Base-by-base conservation (phyloP, 331 rosid genomes). In the Erythrophleum ivorense region DNA sequence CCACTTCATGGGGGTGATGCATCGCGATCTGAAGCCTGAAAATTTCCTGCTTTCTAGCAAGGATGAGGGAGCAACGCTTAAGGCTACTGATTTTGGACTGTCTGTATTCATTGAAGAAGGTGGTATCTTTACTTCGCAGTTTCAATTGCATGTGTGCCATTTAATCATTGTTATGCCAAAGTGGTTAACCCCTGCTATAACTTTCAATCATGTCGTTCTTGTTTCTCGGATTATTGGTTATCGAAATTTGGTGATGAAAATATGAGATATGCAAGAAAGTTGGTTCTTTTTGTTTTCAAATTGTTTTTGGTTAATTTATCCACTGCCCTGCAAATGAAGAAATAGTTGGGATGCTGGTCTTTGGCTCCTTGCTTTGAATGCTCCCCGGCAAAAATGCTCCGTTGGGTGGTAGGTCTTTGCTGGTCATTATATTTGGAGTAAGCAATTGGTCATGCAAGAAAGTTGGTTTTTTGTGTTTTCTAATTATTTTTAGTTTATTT, bases 21-120 rank as follows among this genome's bases (percentile, higher is more conserved):
- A 94, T 71, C 97, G 98, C 0, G 98, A 94, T 87, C 90, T 94
- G 40, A 94, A 94, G 94, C 98, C 98, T 0, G 97, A 94, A 84
- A 94, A 94, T 87, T 94, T 94, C 90, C 86, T 95, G 92, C 90
- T 95, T 38, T 86, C 97, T 73, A 85, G 87, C 78, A 88, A 88
- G 84, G 97, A 88, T 53, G 85, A 81, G 31, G 89, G 79, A 6
- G 94, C 98, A 4, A 33, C 86, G 29, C 87, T 95, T 18, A 95
- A 95, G 85, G 98, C 95, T n/a, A 94, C 97, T 24, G 98, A 93
- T 91, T 95, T 95, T 49, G 98, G 98, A 50, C 76, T 95, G 74
- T 95, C 98, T 66, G 98, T 93, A 52, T 95, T 91, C 87, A 92
- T 93, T 57, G 98, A 95, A 84, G 90, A 92, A 86, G 97, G 98